Base-by-base conservation (phyloP, 2,329 filamentous ascomycete genomes). In the Aureobasidium sp. region DNA sequence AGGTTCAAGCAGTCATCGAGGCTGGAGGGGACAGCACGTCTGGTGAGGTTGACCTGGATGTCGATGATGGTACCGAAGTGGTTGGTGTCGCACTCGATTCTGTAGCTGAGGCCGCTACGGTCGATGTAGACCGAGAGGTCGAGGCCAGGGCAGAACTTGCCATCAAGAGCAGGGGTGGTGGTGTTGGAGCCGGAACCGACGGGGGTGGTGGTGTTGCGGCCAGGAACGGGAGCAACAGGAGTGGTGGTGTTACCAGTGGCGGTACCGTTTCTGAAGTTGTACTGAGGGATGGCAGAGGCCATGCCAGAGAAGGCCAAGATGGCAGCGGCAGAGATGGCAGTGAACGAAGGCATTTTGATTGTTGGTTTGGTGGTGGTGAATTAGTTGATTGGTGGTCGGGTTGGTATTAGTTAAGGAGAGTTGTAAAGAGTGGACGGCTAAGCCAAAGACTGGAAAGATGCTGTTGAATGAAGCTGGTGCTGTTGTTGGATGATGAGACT, bases 321-420 rank as follows among this genome's bases (percentile, higher is more conserved):
- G 42, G 42, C 53, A 14, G 53, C 41, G 45, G 53, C 53, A 19
- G 45, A 48, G 40, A 53, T 17, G 17, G 39, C 30, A 6, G 14
- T 53, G 51, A 53, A 45, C 40, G 51, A 53, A 53, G 40, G 51
- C 51, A 53, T 53, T 38, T 53, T 53, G 50, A 30, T 42, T 34
- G 22, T 53, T 29, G 22, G 39, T 25, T 30, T 44, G 40, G 34
- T 53, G 50, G 38, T 16, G 37, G 37, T 29, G 41, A 11, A 42
- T 53, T 41, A 37, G 38, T 47, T 47, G 39, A 17, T 53, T 40
- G 38, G 38, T 42, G 38, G 38, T 44, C 39, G 39, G 32, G 39
- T 32, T 42, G 30, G 30, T 41, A 53, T 42, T 47, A 47, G 24
- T 11, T 44, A 53, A 47, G 30, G 39, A 47, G 39, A 22, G 40